Evolutionary conservation across 108 stramenopile genomes (phyloP).

Genomic region (Schizochytrium sp.): DNA sequence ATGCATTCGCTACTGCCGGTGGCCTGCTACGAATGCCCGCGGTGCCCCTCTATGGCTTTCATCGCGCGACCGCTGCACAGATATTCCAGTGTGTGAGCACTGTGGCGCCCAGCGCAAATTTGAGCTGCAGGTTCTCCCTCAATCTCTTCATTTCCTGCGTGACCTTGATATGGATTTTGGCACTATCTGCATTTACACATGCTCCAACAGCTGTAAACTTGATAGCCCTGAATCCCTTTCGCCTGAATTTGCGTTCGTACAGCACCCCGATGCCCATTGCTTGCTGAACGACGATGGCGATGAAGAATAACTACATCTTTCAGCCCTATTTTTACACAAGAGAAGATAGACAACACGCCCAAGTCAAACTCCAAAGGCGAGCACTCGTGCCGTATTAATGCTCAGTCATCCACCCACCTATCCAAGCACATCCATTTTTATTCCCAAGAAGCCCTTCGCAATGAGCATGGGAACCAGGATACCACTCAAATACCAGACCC

Average conservation of each 20-base stretch:
- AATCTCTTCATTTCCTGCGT: constrained; percentile 43
- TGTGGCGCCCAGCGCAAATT: constrained; percentile 42
- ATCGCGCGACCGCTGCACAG: constrained; percentile 1
- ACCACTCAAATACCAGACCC: no score
- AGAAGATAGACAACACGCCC: no score
- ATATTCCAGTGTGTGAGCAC: background rate
- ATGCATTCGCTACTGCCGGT: constrained; percentile 55
- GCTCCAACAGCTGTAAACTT: background rate
- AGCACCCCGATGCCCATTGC: constrained; percentile 18
- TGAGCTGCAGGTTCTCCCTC: constrained; percentile 40
- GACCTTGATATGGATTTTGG: constrained; percentile 52
- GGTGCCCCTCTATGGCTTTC: constrained; percentile 34
- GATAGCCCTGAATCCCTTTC: background rate
- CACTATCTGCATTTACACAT: constrained; percentile 42
- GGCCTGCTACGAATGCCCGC: background rate
- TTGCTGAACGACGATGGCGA: background rate
- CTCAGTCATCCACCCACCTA: no score
- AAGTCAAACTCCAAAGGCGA: no score
- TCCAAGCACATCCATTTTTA: no score
- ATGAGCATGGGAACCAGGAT: no score
- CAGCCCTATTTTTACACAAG: background rate
- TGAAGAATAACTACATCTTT: background rate
- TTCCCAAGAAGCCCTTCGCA: no score
- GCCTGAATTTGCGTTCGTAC: constrained; percentile 8
- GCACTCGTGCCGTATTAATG: no score